Evolutionary conservation across 23 red algal genomes (phyloP).

Genomic region (Chondrus crispus): DNA sequence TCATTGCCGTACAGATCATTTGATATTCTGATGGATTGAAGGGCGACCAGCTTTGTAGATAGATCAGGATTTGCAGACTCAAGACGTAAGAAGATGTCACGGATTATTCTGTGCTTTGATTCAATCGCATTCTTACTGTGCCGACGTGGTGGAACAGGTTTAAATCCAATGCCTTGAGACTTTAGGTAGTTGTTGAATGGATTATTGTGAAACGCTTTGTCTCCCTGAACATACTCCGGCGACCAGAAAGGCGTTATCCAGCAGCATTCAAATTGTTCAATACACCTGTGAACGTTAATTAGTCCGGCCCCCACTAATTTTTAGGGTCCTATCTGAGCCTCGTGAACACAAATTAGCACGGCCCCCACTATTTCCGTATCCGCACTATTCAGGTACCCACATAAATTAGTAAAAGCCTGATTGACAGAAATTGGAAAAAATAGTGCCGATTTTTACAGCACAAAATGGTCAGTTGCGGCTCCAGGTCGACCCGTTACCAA

Average conservation of each 20-base stretch:
- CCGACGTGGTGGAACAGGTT: not conserved
- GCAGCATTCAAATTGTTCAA: not conserved
- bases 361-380: no score
- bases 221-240: not conserved
- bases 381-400: no score
- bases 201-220: not conserved
- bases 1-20: constrained; percentile 1
- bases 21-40: not conserved
- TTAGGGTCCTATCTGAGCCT: no score
- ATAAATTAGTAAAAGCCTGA: no score
- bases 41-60: not conserved
- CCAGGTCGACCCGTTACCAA: no score
- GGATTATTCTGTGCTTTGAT: not conserved
- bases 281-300: no score
- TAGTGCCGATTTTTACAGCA: no score
- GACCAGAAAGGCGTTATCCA: constrained; percentile 6
- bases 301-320: no score
- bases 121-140: constrained; percentile 20
- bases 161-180: not conserved
- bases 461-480: no score
- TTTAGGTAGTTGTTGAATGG: not conserved
- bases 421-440: no score
- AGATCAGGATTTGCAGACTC: not conserved
- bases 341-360: no score
- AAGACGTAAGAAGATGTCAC: not conserved